These are phyloP conservation scores for Vinca minor DNA, from an alignment of 257 asterid genomes.

Conservation along the genomic window DNA sequence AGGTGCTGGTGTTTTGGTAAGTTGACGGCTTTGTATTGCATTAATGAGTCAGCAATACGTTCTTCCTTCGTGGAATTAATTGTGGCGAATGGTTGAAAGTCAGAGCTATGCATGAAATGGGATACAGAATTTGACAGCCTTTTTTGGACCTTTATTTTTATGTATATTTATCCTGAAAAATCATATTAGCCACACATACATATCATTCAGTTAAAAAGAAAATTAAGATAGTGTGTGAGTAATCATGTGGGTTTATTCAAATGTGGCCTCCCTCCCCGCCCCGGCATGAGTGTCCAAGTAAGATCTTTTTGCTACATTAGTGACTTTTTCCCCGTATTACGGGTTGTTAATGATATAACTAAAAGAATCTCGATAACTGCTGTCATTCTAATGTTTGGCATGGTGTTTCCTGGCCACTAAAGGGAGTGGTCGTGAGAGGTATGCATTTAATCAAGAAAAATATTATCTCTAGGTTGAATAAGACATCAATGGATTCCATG, in stretches of 20 bases:
- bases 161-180: not conserved
- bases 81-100: not conserved
- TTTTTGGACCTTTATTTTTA: too few species aligned
- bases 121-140: not conserved
- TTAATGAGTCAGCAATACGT: not conserved
- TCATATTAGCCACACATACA: not conserved
- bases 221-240: not conserved
- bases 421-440: not conserved
- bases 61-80: not conserved
- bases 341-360: not conserved
- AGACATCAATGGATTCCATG: not conserved
- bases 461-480: not conserved
- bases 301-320: not conserved
- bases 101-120: not conserved
- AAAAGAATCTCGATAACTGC: too few species aligned
- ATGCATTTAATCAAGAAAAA: not conserved
- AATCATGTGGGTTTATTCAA: not conserved
- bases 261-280: not conserved
- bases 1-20: constrained; percentile 88
- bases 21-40: constrained; percentile 14
- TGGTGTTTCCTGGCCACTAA: not conserved
- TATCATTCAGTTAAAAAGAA: not conserved
- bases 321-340: not conserved
- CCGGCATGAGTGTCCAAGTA: not conserved
- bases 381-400: not conserved